These are phyloP conservation scores for Tetraselmis striata DNA, from an alignment of 139 green algal genomes.

Conservation along the genomic window DNA sequence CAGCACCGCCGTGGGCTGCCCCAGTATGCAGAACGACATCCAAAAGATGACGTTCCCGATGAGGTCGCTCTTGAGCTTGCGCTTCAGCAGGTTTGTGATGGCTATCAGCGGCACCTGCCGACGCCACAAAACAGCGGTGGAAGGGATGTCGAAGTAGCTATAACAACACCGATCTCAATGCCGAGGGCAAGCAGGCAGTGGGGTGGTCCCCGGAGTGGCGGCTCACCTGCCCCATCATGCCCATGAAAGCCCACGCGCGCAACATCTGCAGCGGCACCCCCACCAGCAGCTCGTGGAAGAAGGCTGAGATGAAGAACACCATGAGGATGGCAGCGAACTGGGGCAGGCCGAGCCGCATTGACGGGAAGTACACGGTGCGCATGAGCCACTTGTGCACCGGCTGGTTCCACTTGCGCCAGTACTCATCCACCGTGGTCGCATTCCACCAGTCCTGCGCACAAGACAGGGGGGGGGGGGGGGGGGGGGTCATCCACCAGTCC, in stretches of 20 bases:
- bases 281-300: constrained; percentile 81
- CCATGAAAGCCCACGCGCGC: constrained; percentile 69
- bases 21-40: constrained; percentile 86
- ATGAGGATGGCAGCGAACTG: constrained; percentile 36
- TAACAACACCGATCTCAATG: too few relatives aligned
- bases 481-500: background rate
- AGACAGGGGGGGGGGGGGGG: background rate
- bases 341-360: constrained; percentile 31
- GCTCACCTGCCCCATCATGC: constrained; percentile 67
- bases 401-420: constrained; percentile 93
- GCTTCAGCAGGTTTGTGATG: constrained; percentile 55
- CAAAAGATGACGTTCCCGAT: constrained; percentile 83
- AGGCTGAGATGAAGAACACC: constrained; percentile 73
- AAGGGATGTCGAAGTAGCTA: too few relatives aligned
- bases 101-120: constrained; percentile 69
- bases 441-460: constrained; percentile 85
- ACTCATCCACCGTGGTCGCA: constrained; percentile 77
- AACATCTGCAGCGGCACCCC: constrained; percentile 83
- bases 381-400: constrained; percentile 91
- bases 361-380: constrained; percentile 84
- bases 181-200: too few relatives aligned
- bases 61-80: constrained; percentile 34
- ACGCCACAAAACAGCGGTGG: too few relatives aligned
- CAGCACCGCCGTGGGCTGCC: constrained; percentile 77
- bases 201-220: too few relatives aligned